phyloP scores from a whole-genome alignment of 2,329 filamentous ascomycete genomes.

The Amesomyces nigricolor region DNA sequence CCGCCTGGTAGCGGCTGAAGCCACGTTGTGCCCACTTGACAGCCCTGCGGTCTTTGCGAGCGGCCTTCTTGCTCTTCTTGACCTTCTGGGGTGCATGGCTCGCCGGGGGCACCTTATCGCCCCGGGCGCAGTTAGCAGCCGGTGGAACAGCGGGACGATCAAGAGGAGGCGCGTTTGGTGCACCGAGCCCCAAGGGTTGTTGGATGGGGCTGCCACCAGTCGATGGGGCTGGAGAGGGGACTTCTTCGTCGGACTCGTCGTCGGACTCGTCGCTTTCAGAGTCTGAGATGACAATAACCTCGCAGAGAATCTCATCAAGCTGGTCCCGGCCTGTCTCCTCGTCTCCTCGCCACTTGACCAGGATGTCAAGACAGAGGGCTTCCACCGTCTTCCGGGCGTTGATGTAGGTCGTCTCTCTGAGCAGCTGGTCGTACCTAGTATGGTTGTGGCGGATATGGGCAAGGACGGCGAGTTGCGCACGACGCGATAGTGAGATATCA shows the following conservation, averaged over 20 bases:
- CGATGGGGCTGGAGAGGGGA: slow-evolving; percentile 17
- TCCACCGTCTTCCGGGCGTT: slow-evolving; percentile 59
- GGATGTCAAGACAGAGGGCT: slow-evolving; percentile 54
- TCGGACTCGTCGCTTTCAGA: slow-evolving; percentile 40
- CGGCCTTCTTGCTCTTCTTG: slow-evolving; percentile 21
- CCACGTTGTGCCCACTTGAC: slow-evolving; percentile 38
- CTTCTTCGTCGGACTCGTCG: slow-evolving; percentile 32
- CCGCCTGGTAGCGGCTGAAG: slow-evolving; percentile 42
- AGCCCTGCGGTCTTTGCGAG: slow-evolving; percentile 23
- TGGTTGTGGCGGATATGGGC: slow-evolving; percentile 63
- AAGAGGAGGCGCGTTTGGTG: neutral
- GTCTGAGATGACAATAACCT: slow-evolving; percentile 62
- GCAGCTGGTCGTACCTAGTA: slow-evolving; percentile 58
- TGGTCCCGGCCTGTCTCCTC: slow-evolving; percentile 64
- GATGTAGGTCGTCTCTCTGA: slow-evolving; percentile 52
- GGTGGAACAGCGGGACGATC: neutral
- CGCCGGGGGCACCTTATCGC: slow-evolving; percentile 1
- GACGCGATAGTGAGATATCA: slow-evolving; percentile 52
- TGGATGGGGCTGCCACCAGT: slow-evolving; percentile 4
- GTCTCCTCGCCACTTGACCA: slow-evolving; percentile 67
- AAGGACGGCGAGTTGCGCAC: slow-evolving; percentile 60
- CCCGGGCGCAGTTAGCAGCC: neutral
- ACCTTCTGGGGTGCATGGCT: slow-evolving; percentile 14
- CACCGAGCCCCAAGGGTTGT: neutral
- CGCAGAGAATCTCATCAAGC: slow-evolving; percentile 60